Base-by-base conservation (phyloP, 2,329 filamentous ascomycete species). In the Colletotrichum sp. region DNA sequence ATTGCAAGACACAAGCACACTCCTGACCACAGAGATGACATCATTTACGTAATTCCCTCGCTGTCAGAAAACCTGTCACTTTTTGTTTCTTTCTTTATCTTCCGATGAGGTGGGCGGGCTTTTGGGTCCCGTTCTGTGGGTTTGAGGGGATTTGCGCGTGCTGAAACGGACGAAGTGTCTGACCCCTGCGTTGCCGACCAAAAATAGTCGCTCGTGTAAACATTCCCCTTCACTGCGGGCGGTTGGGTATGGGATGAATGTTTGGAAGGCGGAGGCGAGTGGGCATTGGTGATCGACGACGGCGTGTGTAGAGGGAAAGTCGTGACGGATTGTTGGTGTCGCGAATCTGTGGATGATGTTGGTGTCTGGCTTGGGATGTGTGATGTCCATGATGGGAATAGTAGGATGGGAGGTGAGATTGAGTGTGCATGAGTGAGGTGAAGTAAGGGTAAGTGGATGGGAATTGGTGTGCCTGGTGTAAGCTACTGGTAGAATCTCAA, bases 191-290 rank as follows among this genome's bases (percentile, higher is more conserved):
- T 3, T 13, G 12, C 11, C 11, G 13, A 1, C 39, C 44, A 67
- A 67, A 67, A 67, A 67, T 67, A 67, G 29, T 29, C 64, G n/a
- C 27, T 52, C 64, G 64, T 55, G 39, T 55, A 57, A 67, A 67
- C 29, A 32, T 57, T 55, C 64, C 64, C 25, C 27, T 16, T 34
- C 27, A 8, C n/a, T n/a, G n/a, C n/a, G n/a, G n/a, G n/a, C n/a
- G n/a, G n/a, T n/a, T n/a, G n/a, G n/a, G n/a, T n/a, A n/a, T n/a
- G 36, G 29, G 2, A 63, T 25, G 29, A n/a, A 29, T 49, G 30
- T 30, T 27, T n/a, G 39, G 36, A 66, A 49, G 16, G 27, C 13
- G 25, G 15, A 49, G 39, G 25, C 39, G 63, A 52, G 63, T 52
- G 44, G 44, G n/a, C n/a, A 13, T 52, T 52, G n/a, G 44, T 52